Percentiles rank a stretch among this genome's conserved stretches.
phyloP scores from a whole-genome alignment of 352 stramenopile genomes.

The Globisporangium mamillatum region DNA sequence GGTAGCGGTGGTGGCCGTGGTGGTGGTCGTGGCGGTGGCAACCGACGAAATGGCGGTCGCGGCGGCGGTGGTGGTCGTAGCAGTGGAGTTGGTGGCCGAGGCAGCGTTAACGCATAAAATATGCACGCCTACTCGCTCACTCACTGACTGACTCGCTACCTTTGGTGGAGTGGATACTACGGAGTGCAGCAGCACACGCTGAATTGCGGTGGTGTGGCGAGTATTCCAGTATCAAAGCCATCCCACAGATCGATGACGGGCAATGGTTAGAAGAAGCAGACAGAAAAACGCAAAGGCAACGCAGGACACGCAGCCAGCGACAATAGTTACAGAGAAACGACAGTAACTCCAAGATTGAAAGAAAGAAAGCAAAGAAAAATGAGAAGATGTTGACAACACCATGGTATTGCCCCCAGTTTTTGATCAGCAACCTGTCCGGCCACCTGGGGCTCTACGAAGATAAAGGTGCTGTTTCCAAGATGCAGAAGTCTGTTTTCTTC shows the following conservation, averaged over 20 bases:
- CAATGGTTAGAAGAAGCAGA: background rate
- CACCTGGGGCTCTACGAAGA: background rate
- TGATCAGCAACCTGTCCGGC: background rate
- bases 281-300: background rate
- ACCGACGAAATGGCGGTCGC: conserved; percentile 18
- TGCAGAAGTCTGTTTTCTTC: background rate
- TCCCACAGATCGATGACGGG: background rate
- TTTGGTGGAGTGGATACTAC: background rate
- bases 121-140: background rate
- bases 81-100: conserved; percentile 25
- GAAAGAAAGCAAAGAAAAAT: background rate
- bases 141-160: background rate
- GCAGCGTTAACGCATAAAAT: conserved; percentile 5
- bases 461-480: background rate
- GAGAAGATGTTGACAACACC: conserved; percentile 8
- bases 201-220: background rate
- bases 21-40: conserved; percentile 26
- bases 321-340: background rate
- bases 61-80: conserved; percentile 30
- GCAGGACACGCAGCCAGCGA: background rate
- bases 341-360: background rate
- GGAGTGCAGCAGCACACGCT: no score
- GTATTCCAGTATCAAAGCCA: background rate
- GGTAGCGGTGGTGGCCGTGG: conserved; percentile 33
- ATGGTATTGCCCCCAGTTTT: background rate